Percentiles rank a stretch among this genome's conserved stretches.
Evolutionary conservation across 371 early-diverging fungal genomes (phyloP).

Genomic region (Thermomucor indicae-seudaticae): DNA sequence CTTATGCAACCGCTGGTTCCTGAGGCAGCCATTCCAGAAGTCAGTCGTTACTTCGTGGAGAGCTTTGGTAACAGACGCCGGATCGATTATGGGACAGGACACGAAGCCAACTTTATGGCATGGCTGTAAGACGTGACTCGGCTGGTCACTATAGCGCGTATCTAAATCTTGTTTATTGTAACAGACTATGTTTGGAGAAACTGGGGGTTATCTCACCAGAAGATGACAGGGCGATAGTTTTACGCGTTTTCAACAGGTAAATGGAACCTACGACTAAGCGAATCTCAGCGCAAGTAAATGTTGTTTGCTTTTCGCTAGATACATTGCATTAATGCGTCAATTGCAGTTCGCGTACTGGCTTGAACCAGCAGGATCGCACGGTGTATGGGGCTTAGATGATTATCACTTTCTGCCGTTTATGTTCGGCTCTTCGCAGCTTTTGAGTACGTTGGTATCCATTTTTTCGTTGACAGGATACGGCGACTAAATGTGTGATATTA

Average conservation of each 20-base stretch:
- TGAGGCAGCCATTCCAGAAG: slow-evolving; percentile 60
- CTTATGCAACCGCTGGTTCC: slow-evolving; percentile 13
- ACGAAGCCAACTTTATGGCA: slow-evolving; percentile 95
- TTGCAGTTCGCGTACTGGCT: slow-evolving; percentile 93
- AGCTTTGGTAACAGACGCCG: slow-evolving; percentile 95
- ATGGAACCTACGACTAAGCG: background rate
- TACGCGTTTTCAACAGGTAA: slow-evolving; percentile 77
- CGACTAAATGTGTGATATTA: too few relatives aligned
- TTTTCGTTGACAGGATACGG: too few relatives aligned
- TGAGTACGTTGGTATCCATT: slow-evolving; percentile 58
- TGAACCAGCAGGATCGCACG: slow-evolving; percentile 99
- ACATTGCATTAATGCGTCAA: slow-evolving; percentile 84
- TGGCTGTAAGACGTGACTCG: slow-evolving; percentile 66
- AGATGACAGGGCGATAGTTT: slow-evolving; percentile 74
- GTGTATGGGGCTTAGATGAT: slow-evolving; percentile 99
- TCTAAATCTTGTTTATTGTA: background rate
- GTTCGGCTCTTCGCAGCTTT: slow-evolving; percentile 91
- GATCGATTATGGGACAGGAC: slow-evolving; percentile 99
- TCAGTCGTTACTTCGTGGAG: slow-evolving; percentile 76
- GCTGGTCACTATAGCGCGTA: background rate
- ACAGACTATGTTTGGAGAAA: slow-evolving; percentile 75
- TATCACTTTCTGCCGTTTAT: slow-evolving; percentile 97
- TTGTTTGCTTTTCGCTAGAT: too few relatives aligned
- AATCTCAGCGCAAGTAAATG: background rate
- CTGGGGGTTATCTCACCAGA: slow-evolving; percentile 55